Evolutionary conservation across 768 basidiomycete species (phyloP).

Genomic region (Tricholomella constricta): DNA sequence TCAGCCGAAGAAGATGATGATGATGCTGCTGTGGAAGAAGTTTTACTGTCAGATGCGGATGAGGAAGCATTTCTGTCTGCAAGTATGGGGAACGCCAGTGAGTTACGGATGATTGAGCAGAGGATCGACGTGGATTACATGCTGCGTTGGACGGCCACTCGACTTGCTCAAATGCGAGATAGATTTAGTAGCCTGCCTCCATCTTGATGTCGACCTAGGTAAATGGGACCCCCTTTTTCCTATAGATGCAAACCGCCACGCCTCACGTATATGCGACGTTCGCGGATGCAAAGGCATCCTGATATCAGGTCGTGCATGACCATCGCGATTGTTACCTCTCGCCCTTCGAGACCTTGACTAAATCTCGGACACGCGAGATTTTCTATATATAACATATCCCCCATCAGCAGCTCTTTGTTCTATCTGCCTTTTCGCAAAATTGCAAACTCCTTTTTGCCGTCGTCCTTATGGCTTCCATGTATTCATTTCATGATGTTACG

Average conservation of each 20-base stretch:
- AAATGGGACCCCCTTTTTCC: too few species aligned
- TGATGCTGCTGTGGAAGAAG: not conserved
- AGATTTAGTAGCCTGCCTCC: not conserved
- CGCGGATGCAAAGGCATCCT: too few species aligned
- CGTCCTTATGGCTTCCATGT: not conserved
- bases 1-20: not conserved
- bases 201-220: too few species aligned
- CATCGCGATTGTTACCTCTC: too few species aligned
- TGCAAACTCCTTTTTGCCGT: constrained; percentile 3
- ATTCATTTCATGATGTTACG: not conserved
- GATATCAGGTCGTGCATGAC: too few species aligned
- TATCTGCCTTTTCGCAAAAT: not conserved
- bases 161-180: constrained; percentile 11
- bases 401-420: not conserved
- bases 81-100: constrained; percentile 20
- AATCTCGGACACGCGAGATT: too few species aligned
- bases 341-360: too few species aligned
- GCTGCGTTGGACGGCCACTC: constrained; percentile 23
- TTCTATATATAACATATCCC: too few species aligned
- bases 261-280: too few species aligned
- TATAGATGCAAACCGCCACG: too few species aligned
- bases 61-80: constrained; percentile 22
- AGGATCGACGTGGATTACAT: constrained; percentile 24
- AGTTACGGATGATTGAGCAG: constrained; percentile 30
- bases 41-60: constrained; percentile 8